Base-by-base conservation (phyloP, 805 yeast species). In the Helenozyma rhizophorensis region DNA sequence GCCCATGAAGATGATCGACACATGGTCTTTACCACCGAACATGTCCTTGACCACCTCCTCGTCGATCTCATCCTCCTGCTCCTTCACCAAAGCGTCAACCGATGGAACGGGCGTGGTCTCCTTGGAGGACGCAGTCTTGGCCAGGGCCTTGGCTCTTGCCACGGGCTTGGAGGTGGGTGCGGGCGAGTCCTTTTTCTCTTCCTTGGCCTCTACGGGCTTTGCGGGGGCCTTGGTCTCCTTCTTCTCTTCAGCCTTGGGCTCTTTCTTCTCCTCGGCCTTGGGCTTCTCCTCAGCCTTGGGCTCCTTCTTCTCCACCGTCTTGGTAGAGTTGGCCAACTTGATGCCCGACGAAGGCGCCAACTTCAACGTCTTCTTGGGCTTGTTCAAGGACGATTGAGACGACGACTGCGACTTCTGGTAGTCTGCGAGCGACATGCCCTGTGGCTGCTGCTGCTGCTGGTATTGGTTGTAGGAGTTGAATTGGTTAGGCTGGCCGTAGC, bases 1-100 rank as follows among this genome's bases (percentile, higher is more conserved):
- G 51, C 99, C 99, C 97, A 93, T 93, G 67, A 93, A 93, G 49
- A 93, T 87, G 50, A 93, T 83, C 13, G 97, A 89, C 58, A 93
- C 76, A 67, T 93, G 98, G 60, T 90, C 98, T 63, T 93, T 93
- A 54, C 95, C 95, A 45, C 96, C 97, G 55, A 86, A 93, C 84
- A 93, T 66, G 53, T 94, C 98, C 37, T 76, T 80, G 44, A 93
- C 87, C 44, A 89, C 76, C 49, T 82, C 93, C 53, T 84, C 84
- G 58, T 90, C 96, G 36, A 89, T 72, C 51, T 74, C 77, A 23
- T 83, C 90, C 55, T 83, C 95, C 60, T 79, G 87, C 53, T 80
- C 86, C 45, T 74, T 77, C 45, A 63, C 65, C 21, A 79, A 47
- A 6, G 74, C 68, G 39, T 76, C 86, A n/a, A 76, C 68, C 7